Conservation (phyloP, 139 green algal species). For the Chlorella sp. region DNA sequence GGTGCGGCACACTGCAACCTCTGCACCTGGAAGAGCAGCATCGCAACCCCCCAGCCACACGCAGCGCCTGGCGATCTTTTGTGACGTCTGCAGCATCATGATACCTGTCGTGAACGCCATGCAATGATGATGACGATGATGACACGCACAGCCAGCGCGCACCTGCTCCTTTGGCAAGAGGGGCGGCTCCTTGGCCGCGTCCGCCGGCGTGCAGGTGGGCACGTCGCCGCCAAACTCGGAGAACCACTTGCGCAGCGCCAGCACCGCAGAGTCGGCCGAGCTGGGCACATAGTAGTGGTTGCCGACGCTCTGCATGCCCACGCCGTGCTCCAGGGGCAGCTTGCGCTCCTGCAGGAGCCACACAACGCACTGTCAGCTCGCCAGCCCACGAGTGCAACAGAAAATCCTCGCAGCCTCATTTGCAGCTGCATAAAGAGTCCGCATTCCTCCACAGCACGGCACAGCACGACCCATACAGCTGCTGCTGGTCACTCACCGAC, state of each 20-base stretch:
- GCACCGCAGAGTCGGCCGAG: slow-evolving; percentile 8
- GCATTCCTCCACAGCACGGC: too few relatives aligned
- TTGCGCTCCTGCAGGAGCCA: background rate
- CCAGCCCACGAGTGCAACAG: background rate
- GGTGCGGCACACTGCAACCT: background rate
- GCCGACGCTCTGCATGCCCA: background rate
- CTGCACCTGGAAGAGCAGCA: background rate
- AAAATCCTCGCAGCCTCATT: too few relatives aligned
- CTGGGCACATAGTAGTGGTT: slow-evolving; percentile 24
- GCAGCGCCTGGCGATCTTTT: background rate
- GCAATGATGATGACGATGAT: background rate
- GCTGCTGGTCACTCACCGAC: too few relatives aligned
- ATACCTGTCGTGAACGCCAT: background rate
- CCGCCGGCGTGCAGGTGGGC: slow-evolving; percentile 13
- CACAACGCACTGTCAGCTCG: background rate
- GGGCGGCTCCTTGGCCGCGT: slow-evolving; percentile 4
- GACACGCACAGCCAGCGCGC: background rate
- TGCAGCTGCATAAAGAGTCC: too few relatives aligned
- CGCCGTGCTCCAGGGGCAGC: background rate
- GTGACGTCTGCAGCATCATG: background rate
- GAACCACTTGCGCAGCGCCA: slow-evolving; percentile 12
- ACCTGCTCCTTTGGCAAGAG: slow-evolving; percentile 18
- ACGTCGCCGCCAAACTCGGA: slow-evolving; percentile 8
- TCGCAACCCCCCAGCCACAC: background rate
- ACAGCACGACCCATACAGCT: too few relatives aligned